Conservation (phyloP, 1,284 basidiomycete genomes). For the Ganoderma meredithae region DNA sequence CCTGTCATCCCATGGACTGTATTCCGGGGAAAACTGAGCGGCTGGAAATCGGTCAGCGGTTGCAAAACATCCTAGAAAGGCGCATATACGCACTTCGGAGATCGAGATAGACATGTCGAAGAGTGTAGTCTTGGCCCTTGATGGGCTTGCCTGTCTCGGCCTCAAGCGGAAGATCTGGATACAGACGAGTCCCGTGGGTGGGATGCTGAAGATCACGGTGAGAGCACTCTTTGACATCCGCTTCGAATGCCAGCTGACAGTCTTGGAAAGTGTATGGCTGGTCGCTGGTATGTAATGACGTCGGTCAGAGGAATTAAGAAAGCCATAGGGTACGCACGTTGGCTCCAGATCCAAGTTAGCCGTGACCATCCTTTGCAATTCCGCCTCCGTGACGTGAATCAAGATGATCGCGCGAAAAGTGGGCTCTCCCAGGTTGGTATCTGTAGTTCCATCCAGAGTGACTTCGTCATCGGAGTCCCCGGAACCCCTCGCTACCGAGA, state of each 20-base stretch:
- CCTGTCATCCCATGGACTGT: conserved; percentile 27
- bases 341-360: background rate
- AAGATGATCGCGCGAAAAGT: conserved; percentile 37
- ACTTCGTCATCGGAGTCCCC: background rate
- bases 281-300: background rate
- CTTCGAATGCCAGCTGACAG: conserved; percentile 39
- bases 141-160: background rate
- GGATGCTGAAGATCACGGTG: conserved; percentile 20
- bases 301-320: background rate
- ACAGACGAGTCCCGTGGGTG: conserved; percentile 12
- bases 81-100: conserved; percentile 32
- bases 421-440: background rate
- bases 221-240: conserved; percentile 31
- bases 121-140: conserved; percentile 16
- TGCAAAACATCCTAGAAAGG: background rate
- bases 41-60: conserved; percentile 10
- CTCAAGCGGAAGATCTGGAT: background rate
- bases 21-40: conserved; percentile 33
- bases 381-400: conserved; percentile 28
- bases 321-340: conserved; percentile 1
- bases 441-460: background rate
- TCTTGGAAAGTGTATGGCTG: conserved; percentile 20
- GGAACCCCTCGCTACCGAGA: background rate
- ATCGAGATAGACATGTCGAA: conserved; percentile 37
- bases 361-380: background rate